Evolutionary conservation across 352 stramenopile species (phyloP), one percentile per base, ranked within the genome.

Genomic region (Phytophthora chlamydospora): DNA sequence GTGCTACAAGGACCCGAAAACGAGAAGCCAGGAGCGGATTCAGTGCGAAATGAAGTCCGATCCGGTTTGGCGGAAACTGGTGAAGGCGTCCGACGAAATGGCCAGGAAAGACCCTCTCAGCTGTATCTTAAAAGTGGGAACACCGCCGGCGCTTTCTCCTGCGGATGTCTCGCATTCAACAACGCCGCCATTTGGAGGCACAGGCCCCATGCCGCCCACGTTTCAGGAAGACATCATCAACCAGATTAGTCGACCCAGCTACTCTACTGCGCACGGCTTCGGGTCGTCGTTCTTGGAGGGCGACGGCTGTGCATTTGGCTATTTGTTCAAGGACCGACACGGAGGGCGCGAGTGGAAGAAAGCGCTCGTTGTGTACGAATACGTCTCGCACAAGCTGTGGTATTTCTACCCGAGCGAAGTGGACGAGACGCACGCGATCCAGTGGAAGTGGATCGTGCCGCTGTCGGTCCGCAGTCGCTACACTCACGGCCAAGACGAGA

Each of bases 171-270:
- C 60, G 24, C 58, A 68, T 21, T 78, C 56, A 7, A 61, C 49
- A 1, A 74, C 60, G 5, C 68, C 42, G 24, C 55, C 69, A 38
- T 71, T 70, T 49, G 68, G 41, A 16, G 27, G 50, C 3, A 38
- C 56, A 13, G 50, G 71, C 12, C 83, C 82, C 5, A 77, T 71
- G 2, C 83, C 83, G 42, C 85, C 87, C 32, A 78, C 83, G 9
- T 94, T 96, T 61, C 87, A 96, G 44, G 86, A 94, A 50, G 78
- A 91, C 46, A 96, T 96, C 49, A 90, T 96, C 53, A 89, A 91
- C 52, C 87, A 94, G 47, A 91, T 96, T 39, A 91, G 80, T 43
- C 82, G 83, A n/a, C 87, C 87, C 34, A 91, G 78, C 19, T 96
- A 93, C 65, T 92, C 83, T 49, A 85, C 80, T 19, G 79, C 83